Base-by-base conservation (phyloP, 331 rosid genomes). In the Saraca asoca region DNA sequence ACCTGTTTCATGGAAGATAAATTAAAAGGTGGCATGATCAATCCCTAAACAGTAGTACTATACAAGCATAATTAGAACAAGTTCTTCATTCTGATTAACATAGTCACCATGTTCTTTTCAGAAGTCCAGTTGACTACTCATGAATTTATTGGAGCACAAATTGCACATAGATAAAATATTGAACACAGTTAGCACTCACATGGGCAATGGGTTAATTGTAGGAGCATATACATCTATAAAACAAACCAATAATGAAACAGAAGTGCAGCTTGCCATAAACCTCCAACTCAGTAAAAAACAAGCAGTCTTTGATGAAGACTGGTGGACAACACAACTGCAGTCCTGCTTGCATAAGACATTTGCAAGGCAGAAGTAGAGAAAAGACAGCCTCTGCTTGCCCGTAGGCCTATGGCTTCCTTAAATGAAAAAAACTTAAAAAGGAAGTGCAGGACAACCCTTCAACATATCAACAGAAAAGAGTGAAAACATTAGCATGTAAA, bases 291-390 rank as follows among this genome's bases (percentile, higher is more conserved):
- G 81, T 71, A 68, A 76, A 78, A n/a, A 77, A 49, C 19, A 80
- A 73, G 78, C 75, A 73, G 82, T 77, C 69, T 73, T 71, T 59
- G 82, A 65, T 33, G 82, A 77, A 73, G 79, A 78, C 62, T 67
- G 72, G 74, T 58, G 71, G 59, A 81, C 77, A 81, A 78, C 83
- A 71, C 24, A 78, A 71, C 63, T 20, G 86, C 80, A 81, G 70
- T 53, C 71, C 74, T 37, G 80, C 80, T 74, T 69, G 76, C 74
- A 70, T 58, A 79, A 70, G 77, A 69, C 62, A 64, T 58, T 74
- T 68, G 66, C 79, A 78, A 78, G 56, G 82, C 77, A 80, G 86
- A 73, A 81, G 86, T 70, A 81, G 82, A 81, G 77, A 82, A 75
- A 75, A 80, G 73, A 51, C 63, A 71, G 75, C 48, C 71, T 80